Conservation (phyloP, 768 basidiomycete genomes). For the Boletus sp. region DNA sequence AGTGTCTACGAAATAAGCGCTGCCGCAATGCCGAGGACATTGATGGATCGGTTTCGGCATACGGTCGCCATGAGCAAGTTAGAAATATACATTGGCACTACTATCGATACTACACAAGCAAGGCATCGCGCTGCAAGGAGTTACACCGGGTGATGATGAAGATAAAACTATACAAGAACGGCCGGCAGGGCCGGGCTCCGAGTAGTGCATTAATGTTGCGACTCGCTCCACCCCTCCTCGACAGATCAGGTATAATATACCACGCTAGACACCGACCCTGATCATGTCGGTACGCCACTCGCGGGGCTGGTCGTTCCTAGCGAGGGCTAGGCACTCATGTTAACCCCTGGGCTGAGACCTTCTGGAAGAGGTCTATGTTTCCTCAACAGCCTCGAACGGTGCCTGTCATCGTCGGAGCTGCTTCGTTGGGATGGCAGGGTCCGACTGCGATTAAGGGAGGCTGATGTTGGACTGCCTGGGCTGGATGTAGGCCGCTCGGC, state of each 20-base stretch:
- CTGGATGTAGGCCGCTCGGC: constrained; percentile 41
- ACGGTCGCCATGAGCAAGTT: neutral
- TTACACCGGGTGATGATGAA: no score
- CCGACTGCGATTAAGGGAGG: constrained; percentile 51
- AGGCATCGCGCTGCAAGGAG: neutral
- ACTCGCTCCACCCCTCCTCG: constrained; percentile 16
- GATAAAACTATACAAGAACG: constrained; percentile 8
- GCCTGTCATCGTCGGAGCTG: constrained; percentile 36
- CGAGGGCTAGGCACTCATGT: constrained; percentile 20
- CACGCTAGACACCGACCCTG: neutral
- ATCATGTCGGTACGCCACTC: constrained; percentile 1
- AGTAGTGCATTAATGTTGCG: constrained; percentile 2
- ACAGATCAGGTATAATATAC: constrained; percentile 15
- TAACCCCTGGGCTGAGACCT: constrained; percentile 19
- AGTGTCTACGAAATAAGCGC: neutral
- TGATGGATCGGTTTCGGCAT: neutral
- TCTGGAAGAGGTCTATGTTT: constrained; percentile 46
- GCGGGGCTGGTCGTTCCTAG: neutral
- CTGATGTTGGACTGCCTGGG: constrained; percentile 28
- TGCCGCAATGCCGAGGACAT: neutral
- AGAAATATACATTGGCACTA: constrained; percentile 5
- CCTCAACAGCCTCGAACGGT: constrained; percentile 41
- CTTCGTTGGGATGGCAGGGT: constrained; percentile 50
- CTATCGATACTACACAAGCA: neutral
- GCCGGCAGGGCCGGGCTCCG: constrained; percentile 12